Evolutionary conservation across 1,284 basidiomycete genomes (phyloP).

Genomic region (Xerocomus nothofagi): DNA sequence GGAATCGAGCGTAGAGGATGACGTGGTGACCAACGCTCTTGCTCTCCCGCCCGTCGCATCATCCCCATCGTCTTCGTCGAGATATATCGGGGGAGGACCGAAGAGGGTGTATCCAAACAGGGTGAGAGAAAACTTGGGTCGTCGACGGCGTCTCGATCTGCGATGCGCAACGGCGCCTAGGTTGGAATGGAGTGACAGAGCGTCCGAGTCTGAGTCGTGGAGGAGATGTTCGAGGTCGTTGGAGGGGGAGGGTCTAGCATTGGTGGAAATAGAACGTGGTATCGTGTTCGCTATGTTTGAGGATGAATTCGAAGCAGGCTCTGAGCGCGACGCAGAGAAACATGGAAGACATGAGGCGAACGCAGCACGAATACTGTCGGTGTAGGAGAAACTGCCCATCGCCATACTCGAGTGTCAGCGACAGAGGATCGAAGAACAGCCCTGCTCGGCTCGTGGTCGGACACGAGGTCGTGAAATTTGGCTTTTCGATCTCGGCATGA

Average conservation of each 20-base stretch:
- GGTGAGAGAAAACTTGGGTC: constrained; percentile 48
- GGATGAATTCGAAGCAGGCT: constrained; percentile 16
- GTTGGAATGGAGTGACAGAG: constrained; percentile 66
- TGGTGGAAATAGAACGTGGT: constrained; percentile 32
- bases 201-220: constrained; percentile 49
- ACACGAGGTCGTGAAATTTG: too few species aligned
- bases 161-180: constrained; percentile 40
- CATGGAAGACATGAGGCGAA: constrained; percentile 61
- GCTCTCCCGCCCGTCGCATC: constrained; percentile 14
- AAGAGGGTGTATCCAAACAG: constrained; percentile 67
- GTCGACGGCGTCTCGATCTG: constrained; percentile 37
- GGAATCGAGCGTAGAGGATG: constrained; percentile 59
- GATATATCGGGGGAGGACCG: constrained; percentile 56
- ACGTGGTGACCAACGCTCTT: constrained; percentile 33
- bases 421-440: too few species aligned
- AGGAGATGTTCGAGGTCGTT: constrained; percentile 65
- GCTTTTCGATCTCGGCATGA: too few species aligned
- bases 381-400: constrained; percentile 62
- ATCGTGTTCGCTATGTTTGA: constrained; percentile 7
- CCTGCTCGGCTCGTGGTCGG: too few species aligned
- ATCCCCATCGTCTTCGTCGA: constrained; percentile 46
- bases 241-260: constrained; percentile 31
- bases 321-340: constrained; percentile 36
- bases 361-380: constrained; percentile 56
- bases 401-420: not conserved